Evolutionary conservation across 306 rosid genomes (phyloP).

Genomic region (Crotalaria pallida): DNA sequence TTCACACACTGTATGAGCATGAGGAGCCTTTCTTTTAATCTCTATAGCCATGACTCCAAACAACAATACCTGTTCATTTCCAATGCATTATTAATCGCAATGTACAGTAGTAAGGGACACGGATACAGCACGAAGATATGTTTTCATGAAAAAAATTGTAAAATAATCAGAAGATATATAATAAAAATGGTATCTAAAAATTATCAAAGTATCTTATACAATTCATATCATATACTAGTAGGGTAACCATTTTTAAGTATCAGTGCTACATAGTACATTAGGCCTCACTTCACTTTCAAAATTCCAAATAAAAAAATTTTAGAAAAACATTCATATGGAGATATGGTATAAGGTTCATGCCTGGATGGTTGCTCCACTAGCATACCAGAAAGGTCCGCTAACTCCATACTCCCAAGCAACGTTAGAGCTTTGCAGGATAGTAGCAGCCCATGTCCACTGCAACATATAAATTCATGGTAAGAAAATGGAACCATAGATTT

Average conservation of each 20-base stretch:
- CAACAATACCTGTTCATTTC: constrained; percentile 57
- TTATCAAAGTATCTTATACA: too few relatives aligned
- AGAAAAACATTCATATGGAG: background rate
- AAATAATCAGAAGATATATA: too few relatives aligned
- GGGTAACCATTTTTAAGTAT: too few relatives aligned
- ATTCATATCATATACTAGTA: too few relatives aligned
- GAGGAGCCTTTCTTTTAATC: constrained; percentile 93
- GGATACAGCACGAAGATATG: too few relatives aligned
- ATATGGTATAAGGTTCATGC: constrained; percentile 32
- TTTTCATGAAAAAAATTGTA: too few relatives aligned
- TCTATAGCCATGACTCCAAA: constrained; percentile 96
- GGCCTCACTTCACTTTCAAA: background rate
- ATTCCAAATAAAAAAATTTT: background rate
- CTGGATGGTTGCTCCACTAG: constrained; percentile 96
- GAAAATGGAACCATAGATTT: background rate
- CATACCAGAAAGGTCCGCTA: constrained; percentile 98
- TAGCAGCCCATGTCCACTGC: constrained; percentile 98
- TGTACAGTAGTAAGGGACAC: too few relatives aligned
- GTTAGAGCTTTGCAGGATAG: constrained; percentile 89
- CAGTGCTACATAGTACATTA: too few relatives aligned
- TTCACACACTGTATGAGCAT: constrained; percentile 93
- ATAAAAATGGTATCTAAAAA: too few relatives aligned
- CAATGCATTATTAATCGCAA: background rate
- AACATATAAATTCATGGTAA: constrained; percentile 19
- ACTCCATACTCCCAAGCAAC: constrained; percentile 96